Evolutionary conservation across 2,329 filamentous ascomycete genomes (phyloP), one percentile per base, ranked within the genome.

Genomic region (Penicillium sp.): DNA sequence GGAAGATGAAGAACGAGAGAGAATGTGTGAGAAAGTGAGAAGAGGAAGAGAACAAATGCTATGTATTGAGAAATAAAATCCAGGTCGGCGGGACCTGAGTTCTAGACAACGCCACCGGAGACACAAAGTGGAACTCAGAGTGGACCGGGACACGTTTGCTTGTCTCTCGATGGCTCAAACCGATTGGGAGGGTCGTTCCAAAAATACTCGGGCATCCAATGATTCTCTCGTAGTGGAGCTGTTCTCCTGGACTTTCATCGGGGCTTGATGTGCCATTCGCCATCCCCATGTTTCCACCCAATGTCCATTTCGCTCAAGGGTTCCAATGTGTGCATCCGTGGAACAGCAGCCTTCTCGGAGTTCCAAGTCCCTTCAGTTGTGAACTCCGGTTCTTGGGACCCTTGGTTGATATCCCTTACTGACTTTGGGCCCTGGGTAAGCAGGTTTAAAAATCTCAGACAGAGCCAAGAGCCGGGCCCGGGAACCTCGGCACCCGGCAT

Each of bases 81-180:
- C 12, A 23, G 29, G 24, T 41, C 56, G 28, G 47, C 44, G 53
- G 53, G 31, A 47, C 45, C 36, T 29, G 43, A 23, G 54, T 57
- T 63, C 58, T 61, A 62, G 59, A 58, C 48, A 49, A 50, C 60
- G 60, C 60, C 60, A 64, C 60, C 45, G 51, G 42, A 53, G 34
- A n/a, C 21, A 8, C 18, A 21, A 21, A 38, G 43, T 53, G 60
- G 60, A 50, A 23, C 45, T 7, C 7, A 21, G 15, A 29, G 59
- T 63, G 61, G 61, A 54, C 41, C 50, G 4, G 7, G 55, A 62
- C 61, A 63, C 61, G 61, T 61, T 63, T 54, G 53, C 58, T 53
- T 56, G 53, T 54, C 45, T 45, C 12, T 42, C 13, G 15, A 23
- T 15, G 6, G 4, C 2, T 3, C 2, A 7, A 18, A 15, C 34